Percentiles rank a stretch among this genome's conserved stretches.
Conservation (phyloP, 2,329 filamentous ascomycete species). For the Fusarium tricinctum region DNA sequence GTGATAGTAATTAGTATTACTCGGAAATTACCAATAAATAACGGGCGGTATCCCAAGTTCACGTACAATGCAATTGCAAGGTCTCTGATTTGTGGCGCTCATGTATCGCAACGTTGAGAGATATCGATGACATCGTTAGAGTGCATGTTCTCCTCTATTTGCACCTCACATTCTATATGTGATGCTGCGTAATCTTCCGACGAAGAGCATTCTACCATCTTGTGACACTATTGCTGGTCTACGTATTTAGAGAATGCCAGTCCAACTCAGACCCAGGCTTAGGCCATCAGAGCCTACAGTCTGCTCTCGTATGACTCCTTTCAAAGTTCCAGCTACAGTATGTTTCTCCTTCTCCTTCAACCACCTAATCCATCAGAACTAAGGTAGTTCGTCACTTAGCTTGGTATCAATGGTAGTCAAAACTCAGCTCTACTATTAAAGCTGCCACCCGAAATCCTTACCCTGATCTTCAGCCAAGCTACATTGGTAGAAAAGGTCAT, state of each 20-base stretch:
- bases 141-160: background rate
- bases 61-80: no score
- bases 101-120: background rate
- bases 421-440: conserved; percentile 28
- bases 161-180: background rate
- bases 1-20: background rate
- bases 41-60: no score
- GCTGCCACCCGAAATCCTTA: conserved; percentile 50
- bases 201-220: background rate
- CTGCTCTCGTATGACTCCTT: conserved; percentile 12
- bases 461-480: conserved; percentile 40
- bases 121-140: conserved; percentile 4
- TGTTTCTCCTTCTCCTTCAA: background rate
- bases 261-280: conserved; percentile 18
- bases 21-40: background rate
- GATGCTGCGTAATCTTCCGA: background rate
- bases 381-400: conserved; percentile 18
- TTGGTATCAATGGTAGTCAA: background rate
- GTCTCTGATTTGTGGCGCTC: background rate
- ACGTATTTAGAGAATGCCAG: conserved; percentile 13
- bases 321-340: conserved; percentile 35
- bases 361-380: background rate
- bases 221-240: background rate
- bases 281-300: background rate
- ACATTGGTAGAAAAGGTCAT: conserved; percentile 29